Evolutionary conservation across 2,329 filamentous ascomycete genomes (phyloP).

Genomic region (Macrophomina phaseolina): DNA sequence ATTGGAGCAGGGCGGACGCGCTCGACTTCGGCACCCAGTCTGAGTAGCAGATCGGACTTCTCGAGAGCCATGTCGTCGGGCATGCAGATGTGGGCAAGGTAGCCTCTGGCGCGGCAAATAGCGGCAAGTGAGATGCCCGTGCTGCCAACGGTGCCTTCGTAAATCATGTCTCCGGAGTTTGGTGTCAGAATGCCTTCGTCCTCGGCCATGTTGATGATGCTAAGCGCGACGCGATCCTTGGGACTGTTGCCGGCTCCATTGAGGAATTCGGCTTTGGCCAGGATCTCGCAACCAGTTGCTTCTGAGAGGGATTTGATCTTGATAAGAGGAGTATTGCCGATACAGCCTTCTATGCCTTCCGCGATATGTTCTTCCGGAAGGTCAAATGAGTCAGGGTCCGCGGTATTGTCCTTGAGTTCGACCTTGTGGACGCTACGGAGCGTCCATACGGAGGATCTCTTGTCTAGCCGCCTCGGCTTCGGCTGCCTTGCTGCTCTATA

Average conservation of each 20-base stretch:
- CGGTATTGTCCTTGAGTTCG: constrained; percentile 26
- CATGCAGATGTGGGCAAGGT: constrained; percentile 97
- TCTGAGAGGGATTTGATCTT: constrained; percentile 83
- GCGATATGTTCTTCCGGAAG: constrained; percentile 55
- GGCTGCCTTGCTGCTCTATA: constrained; percentile 56
- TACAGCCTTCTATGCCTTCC: constrained; percentile 86
- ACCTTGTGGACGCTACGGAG: constrained; percentile 12
- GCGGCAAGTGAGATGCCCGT: constrained; percentile 88
- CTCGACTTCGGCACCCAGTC: constrained; percentile 91
- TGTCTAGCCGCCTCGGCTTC: constrained; percentile 34
- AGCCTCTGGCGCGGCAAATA: constrained; percentile 85
- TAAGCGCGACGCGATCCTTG: constrained; percentile 92
- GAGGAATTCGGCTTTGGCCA: constrained; percentile 94
- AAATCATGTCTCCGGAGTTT: constrained; percentile 87
- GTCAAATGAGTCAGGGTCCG: background rate
- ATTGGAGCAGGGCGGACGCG: constrained; percentile 90
- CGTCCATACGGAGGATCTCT: constrained; percentile 30
- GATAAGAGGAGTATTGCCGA: constrained; percentile 91
- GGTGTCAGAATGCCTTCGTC: constrained; percentile 75
- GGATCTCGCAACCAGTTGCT: constrained; percentile 84
- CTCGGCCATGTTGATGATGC: constrained; percentile 85
- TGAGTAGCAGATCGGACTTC: constrained; percentile 86
- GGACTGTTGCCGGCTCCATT: constrained; percentile 94
- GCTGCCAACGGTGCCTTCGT: constrained; percentile 95
- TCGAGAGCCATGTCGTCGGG: constrained; percentile 87